These are phyloP conservation scores for Pharnaceum exiguum DNA, from an alignment of 148 eudicot species.

Conservation along the genomic window DNA sequence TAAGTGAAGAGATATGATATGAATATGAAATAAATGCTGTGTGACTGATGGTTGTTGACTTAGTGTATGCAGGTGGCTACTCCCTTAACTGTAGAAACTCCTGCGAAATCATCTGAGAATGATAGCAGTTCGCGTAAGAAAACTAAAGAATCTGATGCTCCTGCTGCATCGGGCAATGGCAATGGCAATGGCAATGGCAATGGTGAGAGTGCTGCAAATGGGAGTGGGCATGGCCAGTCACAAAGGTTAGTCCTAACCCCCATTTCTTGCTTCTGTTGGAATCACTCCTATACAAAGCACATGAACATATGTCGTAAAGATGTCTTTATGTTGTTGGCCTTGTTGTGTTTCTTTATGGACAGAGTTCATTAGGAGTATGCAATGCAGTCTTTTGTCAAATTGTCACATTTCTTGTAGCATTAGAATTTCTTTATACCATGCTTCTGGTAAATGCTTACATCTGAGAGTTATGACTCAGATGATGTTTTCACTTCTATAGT, in stretches of 20 bases:
- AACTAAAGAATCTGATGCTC: constrained; percentile 34
- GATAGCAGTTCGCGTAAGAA: constrained; percentile 37
- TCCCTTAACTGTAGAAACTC: constrained; percentile 39
- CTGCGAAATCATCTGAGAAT: constrained; percentile 30
- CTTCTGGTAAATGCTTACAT: no score
- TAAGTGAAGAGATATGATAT: no score
- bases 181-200: constrained; percentile 30
- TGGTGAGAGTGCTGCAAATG: constrained; percentile 36
- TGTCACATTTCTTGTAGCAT: no score
- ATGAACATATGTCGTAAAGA: no score
- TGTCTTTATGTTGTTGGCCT: no score
- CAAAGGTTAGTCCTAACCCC: constrained; percentile 32
- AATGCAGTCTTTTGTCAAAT: no score
- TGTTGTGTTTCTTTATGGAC: no score
- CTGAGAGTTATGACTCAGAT: no score
- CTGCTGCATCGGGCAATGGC: constrained; percentile 27
- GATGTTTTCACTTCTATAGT: no score
- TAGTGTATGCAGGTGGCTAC: constrained; percentile 40
- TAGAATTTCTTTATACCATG: no score
- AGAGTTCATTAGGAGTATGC: no score
- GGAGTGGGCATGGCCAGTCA: constrained; percentile 27
- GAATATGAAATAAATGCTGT: not conserved
- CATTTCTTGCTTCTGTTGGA: not conserved
- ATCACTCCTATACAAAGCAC: no score
- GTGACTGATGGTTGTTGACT: constrained; percentile 21